These are phyloP conservation scores for Crithidia brevicula DNA, from an alignment of 208 protist genomes.

Conservation along the genomic window DNA sequence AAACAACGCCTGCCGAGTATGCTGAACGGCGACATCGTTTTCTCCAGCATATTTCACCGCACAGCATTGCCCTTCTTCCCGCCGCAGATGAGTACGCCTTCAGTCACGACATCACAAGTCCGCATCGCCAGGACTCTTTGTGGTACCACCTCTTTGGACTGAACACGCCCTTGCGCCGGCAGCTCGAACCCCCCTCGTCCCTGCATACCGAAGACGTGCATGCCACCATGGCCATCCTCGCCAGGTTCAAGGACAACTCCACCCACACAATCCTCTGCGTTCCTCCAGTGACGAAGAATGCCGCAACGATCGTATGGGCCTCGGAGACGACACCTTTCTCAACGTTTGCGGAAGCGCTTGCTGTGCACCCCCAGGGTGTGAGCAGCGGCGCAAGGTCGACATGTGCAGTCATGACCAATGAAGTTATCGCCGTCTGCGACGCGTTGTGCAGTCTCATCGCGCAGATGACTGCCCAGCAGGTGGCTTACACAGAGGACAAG, in stretches of 20 bases:
- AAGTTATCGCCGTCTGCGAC: conserved; percentile 13
- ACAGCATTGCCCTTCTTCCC: conserved; percentile 50
- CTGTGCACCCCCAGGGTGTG: neutral
- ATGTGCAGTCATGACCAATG: conserved; percentile 22
- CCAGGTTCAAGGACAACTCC: conserved; percentile 8
- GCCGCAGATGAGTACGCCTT: conserved; percentile 35
- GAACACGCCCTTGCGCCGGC: conserved; percentile 27
- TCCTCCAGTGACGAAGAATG: conserved; percentile 29
- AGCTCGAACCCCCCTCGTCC: conserved; percentile 23
- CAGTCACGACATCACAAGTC: conserved; percentile 45
- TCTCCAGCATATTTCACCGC: conserved; percentile 29
- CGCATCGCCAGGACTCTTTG: conserved; percentile 46
- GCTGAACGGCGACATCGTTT: conserved; percentile 41
- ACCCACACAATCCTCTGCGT: conserved; percentile 36
- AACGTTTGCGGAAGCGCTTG: conserved; percentile 1
- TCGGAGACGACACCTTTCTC: conserved; percentile 9
- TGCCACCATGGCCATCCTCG: conserved; percentile 43
- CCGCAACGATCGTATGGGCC: conserved; percentile 34
- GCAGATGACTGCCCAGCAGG: conserved; percentile 11
- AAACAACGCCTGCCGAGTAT: conserved; percentile 31
- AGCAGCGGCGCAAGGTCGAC: neutral
- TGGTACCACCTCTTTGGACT: conserved; percentile 66
- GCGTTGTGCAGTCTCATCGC: conserved; percentile 9
- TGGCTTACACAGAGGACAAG: neutral
- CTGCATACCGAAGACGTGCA: conserved; percentile 16